Percentiles rank a stretch among this genome's conserved stretches.
Conservation (phyloP, 345 rosid genomes). For the Linum tenue region DNA sequence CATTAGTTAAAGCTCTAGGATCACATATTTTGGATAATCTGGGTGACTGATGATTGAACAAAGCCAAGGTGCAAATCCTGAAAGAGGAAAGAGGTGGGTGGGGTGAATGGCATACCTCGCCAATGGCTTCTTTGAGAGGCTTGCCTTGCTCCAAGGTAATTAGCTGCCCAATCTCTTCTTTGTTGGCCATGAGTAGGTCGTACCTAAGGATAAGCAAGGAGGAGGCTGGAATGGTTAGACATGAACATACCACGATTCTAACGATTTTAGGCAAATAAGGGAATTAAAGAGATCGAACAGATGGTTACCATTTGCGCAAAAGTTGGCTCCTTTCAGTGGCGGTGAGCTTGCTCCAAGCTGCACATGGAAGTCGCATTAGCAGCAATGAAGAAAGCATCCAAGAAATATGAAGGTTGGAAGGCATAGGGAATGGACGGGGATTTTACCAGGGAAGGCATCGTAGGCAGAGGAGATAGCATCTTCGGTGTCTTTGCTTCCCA, state of each 20-base stretch:
- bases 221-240: background rate
- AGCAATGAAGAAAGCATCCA: background rate
- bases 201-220: slow-evolving; percentile 46
- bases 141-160: slow-evolving; percentile 97
- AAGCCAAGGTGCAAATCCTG: background rate
- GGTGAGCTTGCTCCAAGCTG: slow-evolving; percentile 89
- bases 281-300: background rate
- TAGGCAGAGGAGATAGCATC: slow-evolving; percentile 85
- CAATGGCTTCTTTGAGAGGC: slow-evolving; percentile 83
- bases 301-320: slow-evolving; percentile 62
- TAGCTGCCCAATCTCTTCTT: slow-evolving; percentile 88
- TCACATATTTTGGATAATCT: slow-evolving; percentile 10
- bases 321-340: slow-evolving; percentile 75
- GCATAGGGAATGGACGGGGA: background rate
- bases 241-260: too few species aligned
- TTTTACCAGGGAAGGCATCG: slow-evolving; percentile 57
- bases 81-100: background rate
- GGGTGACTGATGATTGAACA: background rate
- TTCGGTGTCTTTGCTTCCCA: slow-evolving; percentile 75
- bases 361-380: background rate
- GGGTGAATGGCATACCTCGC: slow-evolving; percentile 54
- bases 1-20: slow-evolving; percentile 11
- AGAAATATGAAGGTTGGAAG: background rate
- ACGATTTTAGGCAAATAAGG: background rate
- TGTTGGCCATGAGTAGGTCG: slow-evolving; percentile 66